phyloP scores from a whole-genome alignment of 108 stramenopile species.

The Halocafeteria seosinensis region DNA sequence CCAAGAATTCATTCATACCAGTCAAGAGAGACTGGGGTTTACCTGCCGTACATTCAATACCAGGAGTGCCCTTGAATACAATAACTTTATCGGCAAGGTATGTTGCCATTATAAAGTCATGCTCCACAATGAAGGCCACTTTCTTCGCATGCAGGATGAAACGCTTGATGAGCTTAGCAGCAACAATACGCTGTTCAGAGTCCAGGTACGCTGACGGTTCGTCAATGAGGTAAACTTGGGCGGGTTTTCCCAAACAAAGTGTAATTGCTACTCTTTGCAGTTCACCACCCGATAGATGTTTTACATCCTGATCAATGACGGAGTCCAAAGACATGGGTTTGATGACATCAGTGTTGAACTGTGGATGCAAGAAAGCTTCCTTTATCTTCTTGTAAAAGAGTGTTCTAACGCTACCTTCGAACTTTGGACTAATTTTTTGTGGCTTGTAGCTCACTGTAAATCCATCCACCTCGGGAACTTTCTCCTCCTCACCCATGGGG shows the following conservation, averaged over 20 bases:
- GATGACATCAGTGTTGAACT: slow-evolving; percentile 91
- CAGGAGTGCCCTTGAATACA: slow-evolving; percentile 82
- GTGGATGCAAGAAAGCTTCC: slow-evolving; percentile 80
- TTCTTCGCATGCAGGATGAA: slow-evolving; percentile 89
- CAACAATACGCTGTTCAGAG: slow-evolving; percentile 91
- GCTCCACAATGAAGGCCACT: slow-evolving; percentile 93
- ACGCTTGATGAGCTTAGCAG: slow-evolving; percentile 94
- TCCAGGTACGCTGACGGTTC: slow-evolving; percentile 96
- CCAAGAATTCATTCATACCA: slow-evolving; percentile 95
- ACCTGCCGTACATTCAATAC: slow-evolving; percentile 78
- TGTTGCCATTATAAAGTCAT: slow-evolving; percentile 99
- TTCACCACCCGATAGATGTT: slow-evolving; percentile 91
- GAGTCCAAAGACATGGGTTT: slow-evolving; percentile 73
- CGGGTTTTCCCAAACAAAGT: slow-evolving; percentile 77
- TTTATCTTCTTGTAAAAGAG: slow-evolving; percentile 86
- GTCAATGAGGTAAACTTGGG: slow-evolving; percentile 95
- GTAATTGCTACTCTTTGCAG: slow-evolving; percentile 90
- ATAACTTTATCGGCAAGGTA: slow-evolving; percentile 92
- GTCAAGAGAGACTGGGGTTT: slow-evolving; percentile 74
- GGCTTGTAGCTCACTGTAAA: slow-evolving; percentile 94
- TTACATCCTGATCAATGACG: slow-evolving; percentile 91
- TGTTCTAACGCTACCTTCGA: slow-evolving; percentile 79
- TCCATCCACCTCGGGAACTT: slow-evolving; percentile 66
- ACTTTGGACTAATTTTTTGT: slow-evolving; percentile 93
- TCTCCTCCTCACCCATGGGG: slow-evolving; percentile 8